Base-by-base conservation (phyloP, 148 eudicot genomes). In the Agrostemma githago region DNA sequence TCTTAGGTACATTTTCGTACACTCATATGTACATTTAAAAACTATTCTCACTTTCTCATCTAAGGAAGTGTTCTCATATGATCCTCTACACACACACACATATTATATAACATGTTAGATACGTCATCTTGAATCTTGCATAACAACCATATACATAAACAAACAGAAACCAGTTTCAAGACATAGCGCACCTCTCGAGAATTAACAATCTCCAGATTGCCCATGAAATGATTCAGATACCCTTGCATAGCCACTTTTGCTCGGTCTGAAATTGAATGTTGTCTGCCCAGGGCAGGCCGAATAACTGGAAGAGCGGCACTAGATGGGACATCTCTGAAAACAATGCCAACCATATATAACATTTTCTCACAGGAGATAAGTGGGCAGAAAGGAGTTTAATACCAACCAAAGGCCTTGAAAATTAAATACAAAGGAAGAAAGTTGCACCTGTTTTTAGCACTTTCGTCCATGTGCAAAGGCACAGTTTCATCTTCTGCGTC, bases 241-340 rank as follows among this genome's bases (percentile, higher is more conserved):
- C 91, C 97, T 83, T 95, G 96, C 98, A 95, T 95, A 34, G 97
- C 98, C 71, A 80, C 87, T 86, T 84, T 95, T 75, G 98, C 97
- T 81, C 87, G 80, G 72, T 95, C 97, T 38, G 97, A 88, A 80
- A 95, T 92, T 39, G 98, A 95, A 68, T 88, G 87, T 74, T 95
- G 98, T 76, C 97, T 85, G 74, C 93, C 93, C 74, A 95, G 83
- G 63, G 94, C 93, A 64, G 98, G 98, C 60, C 93, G 92, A 72
- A 95, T 95, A 81, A 95, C 87, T 71, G 97, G 93, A 68, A 95
- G 85, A n/a, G 93, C 98, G 64, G 98, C 98, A 87, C 85, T 95
- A 40, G 98, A 95, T 61, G 98, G 98, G 73, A 95, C 97, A 87
- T 95, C 97, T 84, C 98, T 95, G 84, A 81, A 82, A 86, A 84